A percentile compares a stretch with the other conserved stretches of the same genome.
These are phyloP conservation scores for Warburgia ugandensis DNA, from an alignment of 164 flowering plant species.

Conservation along the genomic window DNA sequence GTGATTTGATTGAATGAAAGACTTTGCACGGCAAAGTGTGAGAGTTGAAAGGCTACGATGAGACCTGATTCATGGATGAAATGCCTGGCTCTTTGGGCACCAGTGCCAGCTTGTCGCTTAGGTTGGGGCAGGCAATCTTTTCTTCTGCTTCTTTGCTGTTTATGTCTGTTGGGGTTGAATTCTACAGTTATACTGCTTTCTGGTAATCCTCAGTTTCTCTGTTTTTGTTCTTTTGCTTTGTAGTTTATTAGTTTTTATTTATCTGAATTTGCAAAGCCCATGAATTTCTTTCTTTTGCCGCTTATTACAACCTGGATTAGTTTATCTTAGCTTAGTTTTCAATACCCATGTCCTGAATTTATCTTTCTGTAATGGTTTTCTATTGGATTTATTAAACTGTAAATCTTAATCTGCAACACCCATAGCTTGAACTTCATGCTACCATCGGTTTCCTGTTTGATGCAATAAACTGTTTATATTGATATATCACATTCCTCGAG, in stretches of 20 bases:
- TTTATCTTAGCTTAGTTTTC: no score
- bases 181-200: slow-evolving; percentile 72
- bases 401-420: neutral
- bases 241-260: neutral
- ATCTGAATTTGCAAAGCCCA: neutral
- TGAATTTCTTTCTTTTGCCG: neutral
- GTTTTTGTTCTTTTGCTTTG: neutral
- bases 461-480: neutral
- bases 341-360: no score
- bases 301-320: no score
- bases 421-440: neutral
- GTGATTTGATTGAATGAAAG: slow-evolving; percentile 16
- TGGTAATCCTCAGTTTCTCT: slow-evolving; percentile 30
- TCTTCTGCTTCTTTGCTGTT: slow-evolving; percentile 68
- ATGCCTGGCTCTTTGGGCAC: slow-evolving; percentile 70
- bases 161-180: slow-evolving; percentile 54
- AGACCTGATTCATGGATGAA: slow-evolving; percentile 24
- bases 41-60: slow-evolving; percentile 22
- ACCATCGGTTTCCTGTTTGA: neutral
- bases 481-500: no score
- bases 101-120: slow-evolving; percentile 57
- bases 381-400: no score
- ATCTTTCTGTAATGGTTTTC: no score
- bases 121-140: slow-evolving; percentile 71
- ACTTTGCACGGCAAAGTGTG: slow-evolving; percentile 7